Evolutionary conservation across 169 alveolate genomes (phyloP).

Genomic region (Cryptosporidium ubiquitum): DNA sequence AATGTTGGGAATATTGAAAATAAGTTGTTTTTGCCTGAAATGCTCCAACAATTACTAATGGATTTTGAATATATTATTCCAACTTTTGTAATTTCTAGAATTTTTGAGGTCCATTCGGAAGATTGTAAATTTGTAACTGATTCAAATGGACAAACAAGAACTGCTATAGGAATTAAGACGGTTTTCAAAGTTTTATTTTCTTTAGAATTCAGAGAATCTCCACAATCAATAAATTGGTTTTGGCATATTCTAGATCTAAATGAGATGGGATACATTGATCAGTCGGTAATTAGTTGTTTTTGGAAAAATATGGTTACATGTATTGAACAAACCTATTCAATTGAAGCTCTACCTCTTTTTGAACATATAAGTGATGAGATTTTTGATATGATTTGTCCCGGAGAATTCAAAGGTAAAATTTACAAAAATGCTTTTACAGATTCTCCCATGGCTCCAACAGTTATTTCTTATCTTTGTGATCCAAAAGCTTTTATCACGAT

Average conservation of each 20-base stretch:
- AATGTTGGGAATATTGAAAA: neutral
- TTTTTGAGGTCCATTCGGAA: slow-evolving; percentile 33
- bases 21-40: slow-evolving; percentile 52
- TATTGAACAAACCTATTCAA: slow-evolving; percentile 34
- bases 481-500: slow-evolving; percentile 67
- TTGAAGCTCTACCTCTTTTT: slow-evolving; percentile 43
- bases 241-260: slow-evolving; percentile 51
- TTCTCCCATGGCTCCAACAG: slow-evolving; percentile 69
- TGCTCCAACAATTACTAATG: slow-evolving; percentile 34
- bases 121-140: neutral
- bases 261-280: slow-evolving; percentile 50
- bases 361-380: slow-evolving; percentile 61
- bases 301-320: slow-evolving; percentile 61
- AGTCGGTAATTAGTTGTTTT: slow-evolving; percentile 23
- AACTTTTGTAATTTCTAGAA: slow-evolving; percentile 39
- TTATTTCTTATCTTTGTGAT: slow-evolving; percentile 67
- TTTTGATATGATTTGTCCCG: slow-evolving; percentile 68
- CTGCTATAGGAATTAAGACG: neutral
- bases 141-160: slow-evolving; percentile 10
- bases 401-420: slow-evolving; percentile 35
- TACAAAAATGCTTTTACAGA: slow-evolving; percentile 2
- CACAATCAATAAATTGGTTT: slow-evolving; percentile 50
- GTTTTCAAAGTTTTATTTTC: slow-evolving; percentile 50
- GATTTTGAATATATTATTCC: slow-evolving; percentile 68
- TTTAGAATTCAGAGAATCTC: slow-evolving; percentile 36